These are phyloP conservation scores for Gryganskiella cystojenkinii DNA, from an alignment of 192 early-diverging fungal species.

Conservation along the genomic window DNA sequence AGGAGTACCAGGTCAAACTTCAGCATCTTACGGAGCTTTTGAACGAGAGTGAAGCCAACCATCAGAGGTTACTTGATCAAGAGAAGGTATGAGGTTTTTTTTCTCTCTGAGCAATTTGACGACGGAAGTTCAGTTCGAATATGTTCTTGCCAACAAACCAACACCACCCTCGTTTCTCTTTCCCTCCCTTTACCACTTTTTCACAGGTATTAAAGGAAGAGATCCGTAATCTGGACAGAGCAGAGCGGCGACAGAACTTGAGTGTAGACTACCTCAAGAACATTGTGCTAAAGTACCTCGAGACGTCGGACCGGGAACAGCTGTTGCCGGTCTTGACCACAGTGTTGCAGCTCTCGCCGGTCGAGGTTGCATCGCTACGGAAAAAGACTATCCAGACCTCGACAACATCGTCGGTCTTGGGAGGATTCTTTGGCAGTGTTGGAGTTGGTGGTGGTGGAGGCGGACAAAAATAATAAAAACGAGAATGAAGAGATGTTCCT, in stretches of 20 bases:
- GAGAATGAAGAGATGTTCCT: neutral
- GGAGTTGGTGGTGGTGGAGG: too few species aligned
- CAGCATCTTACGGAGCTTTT: slow-evolving; percentile 64
- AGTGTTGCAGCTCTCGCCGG: slow-evolving; percentile 57
- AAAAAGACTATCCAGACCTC: slow-evolving; percentile 41
- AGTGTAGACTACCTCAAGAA: slow-evolving; percentile 80
- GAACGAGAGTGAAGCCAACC: slow-evolving; percentile 66
- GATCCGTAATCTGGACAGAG: slow-evolving; percentile 66
- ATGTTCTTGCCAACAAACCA: slow-evolving; percentile 3
- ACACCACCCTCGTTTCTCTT: neutral
- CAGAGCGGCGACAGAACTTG: slow-evolving; percentile 71
- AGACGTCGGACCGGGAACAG: slow-evolving; percentile 60
- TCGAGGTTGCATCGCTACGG: slow-evolving; percentile 43
- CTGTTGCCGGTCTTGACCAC: slow-evolving; percentile 55
- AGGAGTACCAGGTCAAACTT: slow-evolving; percentile 56
- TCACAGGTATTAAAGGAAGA: slow-evolving; percentile 66
- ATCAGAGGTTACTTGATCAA: slow-evolving; percentile 55
- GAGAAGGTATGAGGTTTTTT: slow-evolving; percentile 58
- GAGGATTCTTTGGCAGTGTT: slow-evolving; percentile 49
- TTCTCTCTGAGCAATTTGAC: slow-evolving; percentile 10
- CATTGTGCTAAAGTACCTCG: slow-evolving; percentile 73
- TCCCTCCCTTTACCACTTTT: neutral
- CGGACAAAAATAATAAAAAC: neutral
- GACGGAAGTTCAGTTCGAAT: too few species aligned
- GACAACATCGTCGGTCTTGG: slow-evolving; percentile 31